Evolutionary conservation across 495 filamentous ascomycete genomes (phyloP), one percentile per base, ranked within the genome.

Genomic region (Penicillium mononematosum): DNA sequence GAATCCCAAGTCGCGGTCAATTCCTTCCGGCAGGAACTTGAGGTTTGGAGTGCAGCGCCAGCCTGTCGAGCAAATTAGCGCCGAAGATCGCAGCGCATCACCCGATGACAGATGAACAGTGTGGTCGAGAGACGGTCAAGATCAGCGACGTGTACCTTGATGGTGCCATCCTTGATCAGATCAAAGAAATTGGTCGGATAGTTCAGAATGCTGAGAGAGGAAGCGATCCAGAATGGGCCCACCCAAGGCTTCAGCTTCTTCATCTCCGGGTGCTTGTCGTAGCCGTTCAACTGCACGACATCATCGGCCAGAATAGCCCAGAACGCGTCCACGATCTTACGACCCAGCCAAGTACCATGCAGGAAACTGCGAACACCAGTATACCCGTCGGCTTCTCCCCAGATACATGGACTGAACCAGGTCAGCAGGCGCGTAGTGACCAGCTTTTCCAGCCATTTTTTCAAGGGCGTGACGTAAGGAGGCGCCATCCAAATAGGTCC

Each of bases 401-500:
- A 88, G 53, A 85, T 77, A 58, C 81, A 83, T 0, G 86, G 84
- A 45, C 78, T 82, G 58, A 88, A 77, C 79, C 83, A 89, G n/a
- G 84, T 88, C 41, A 88, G 65, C 25, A 86, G 66, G 0, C 86
- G 78, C 0, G 81, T 86, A 4, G 77, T 81, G 24, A 88, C 81
- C 20, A 94, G 80, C 58, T 88, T 79, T 66, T 88, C 86, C 7
- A 85, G 65, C 72, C 79, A 81, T n/a, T 68, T 73, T 60, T 81
- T 82, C 41, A 85, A 56, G 4, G 84, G 83, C 3, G 81, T 83
- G n/a, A 88, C 76, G 44, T 81, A 78, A 7, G 86, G 70, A 2
- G 85, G 85, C 3, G 82, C 74, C 81, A 93, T 90, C 82, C 86
- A 92, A 10, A 63, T 63, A 0, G 88, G 86, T 0, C 90, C 91